These are phyloP conservation scores for Yamadazyma sp. DNA, from an alignment of 805 yeast genomes.

Conservation along the genomic window DNA sequence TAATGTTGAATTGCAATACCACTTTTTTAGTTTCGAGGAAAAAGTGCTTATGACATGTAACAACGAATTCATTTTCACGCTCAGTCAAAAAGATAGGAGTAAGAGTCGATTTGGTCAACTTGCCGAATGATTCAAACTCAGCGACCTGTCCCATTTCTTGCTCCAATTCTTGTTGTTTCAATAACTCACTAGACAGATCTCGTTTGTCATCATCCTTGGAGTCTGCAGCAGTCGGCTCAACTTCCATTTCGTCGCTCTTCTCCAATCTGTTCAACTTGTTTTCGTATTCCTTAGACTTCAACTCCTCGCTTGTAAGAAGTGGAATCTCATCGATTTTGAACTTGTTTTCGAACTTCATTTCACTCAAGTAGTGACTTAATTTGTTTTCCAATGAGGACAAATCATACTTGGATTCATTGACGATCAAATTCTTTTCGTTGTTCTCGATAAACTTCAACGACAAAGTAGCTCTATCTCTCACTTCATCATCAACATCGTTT, in stretches of 20 bases:
- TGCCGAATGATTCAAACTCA: slow-evolving; percentile 73
- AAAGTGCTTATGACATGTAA: slow-evolving; percentile 78
- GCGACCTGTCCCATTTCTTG: slow-evolving; percentile 69
- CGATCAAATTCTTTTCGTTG: slow-evolving; percentile 47
- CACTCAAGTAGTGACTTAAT: slow-evolving; percentile 67
- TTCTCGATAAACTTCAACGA: slow-evolving; percentile 63
- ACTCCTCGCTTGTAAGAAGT: slow-evolving; percentile 63
- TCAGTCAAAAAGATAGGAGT: slow-evolving; percentile 73
- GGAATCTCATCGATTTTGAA: slow-evolving; percentile 76
- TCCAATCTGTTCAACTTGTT: slow-evolving; percentile 46
- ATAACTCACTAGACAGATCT: slow-evolving; percentile 28
- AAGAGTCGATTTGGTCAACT: slow-evolving; percentile 67
- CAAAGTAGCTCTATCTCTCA: slow-evolving; percentile 93
- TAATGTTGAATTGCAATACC: slow-evolving; percentile 76
- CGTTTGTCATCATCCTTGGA: slow-evolving; percentile 12
- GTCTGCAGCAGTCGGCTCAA: slow-evolving; percentile 12
- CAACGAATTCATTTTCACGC: slow-evolving; percentile 89
- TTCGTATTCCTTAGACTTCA: slow-evolving; percentile 61
- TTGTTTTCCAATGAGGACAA: slow-evolving; percentile 76
- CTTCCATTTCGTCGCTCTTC: slow-evolving; percentile 18
- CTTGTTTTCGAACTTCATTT: slow-evolving; percentile 48
- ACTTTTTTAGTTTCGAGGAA: slow-evolving; percentile 67
- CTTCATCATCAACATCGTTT: slow-evolving; percentile 92
- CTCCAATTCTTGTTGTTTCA: slow-evolving; percentile 63
- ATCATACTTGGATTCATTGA: slow-evolving; percentile 69